Base-by-base conservation (phyloP, 495 filamentous ascomycete genomes). In the Oidiodendron maius region DNA sequence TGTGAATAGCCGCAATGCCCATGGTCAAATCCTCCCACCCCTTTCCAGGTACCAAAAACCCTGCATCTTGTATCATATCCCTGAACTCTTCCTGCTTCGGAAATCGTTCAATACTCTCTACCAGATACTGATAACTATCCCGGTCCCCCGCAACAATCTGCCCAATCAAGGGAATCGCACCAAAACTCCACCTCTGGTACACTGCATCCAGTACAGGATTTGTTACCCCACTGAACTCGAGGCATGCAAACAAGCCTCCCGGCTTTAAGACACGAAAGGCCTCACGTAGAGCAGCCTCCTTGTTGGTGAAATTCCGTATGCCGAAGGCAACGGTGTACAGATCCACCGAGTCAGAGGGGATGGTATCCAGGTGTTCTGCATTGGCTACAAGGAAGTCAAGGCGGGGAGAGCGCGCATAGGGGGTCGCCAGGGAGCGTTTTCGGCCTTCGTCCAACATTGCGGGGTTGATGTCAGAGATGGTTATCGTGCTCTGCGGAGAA, bases 321-420 rank as follows among this genome's bases (percentile, higher is more conserved):
- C 93, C 93, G 61, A 98, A 98, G 3, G 95, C 93, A 6, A 97
- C 91, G 2, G 93, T 98, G 71, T 98, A 98, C 6, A 98, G 74
- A 63, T 98, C 93, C 28, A 96, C 68, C 8, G 71, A 80, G 56
- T 72, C 67, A 48, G 70, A 63, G 0, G 80, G 72, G 44, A 96
- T 77, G 17, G 39, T 40, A 16, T 76, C 67, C 40, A 96, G 74
- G 47, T 78, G 65, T 50, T 96, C 84, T n/a, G 94, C 93, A 65
- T 98, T 95, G 47, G 88, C 89, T 56, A 91, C 82, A 56, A 94
- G 70, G 70, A 93, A 98, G 44, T 68, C 67, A n/a, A 97, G 64
- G 24, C 39, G 65, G 24, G 37, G 49, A 3, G 68, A 72, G 51
- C 72, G 67, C 44, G 75, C 78, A 66, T 83, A 83, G 0, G 75